Evolutionary conservation across 2,329 filamentous ascomycete species (phyloP), one percentile per base, ranked within the genome.

Genomic region (Beauveria brongniartii): DNA sequence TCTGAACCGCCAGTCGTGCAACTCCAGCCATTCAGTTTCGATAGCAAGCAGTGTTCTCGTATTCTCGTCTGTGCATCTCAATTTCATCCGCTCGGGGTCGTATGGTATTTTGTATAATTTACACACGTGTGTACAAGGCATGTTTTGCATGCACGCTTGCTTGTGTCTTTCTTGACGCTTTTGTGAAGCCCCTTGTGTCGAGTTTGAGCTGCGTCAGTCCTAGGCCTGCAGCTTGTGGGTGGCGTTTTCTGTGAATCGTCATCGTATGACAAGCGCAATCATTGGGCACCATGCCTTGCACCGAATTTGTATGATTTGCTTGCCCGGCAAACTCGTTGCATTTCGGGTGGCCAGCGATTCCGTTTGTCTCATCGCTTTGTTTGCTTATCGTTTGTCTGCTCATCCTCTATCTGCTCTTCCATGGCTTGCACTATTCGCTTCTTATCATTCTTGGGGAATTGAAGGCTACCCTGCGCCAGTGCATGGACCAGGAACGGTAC

Each of bases 401-500:
- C 40, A 4, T 8, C 37, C 9, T 30, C 41, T 14, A 6, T 28
- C n/a, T 44, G n/a, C 22, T 52, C 14, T 47, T 53, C 28, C n/a
- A 7, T 22, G n/a, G 48, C 61, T 28, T 51, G 37, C 1, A 67
- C 60, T 43, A 69, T 64, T 24, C 71, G 67, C 46, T 67, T 66
- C 68, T 77, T 73, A 47, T 80, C 76, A 14, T 69, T 64, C 0
- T 69, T 66, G 12, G 78, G 77, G 69, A 89, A 90, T 63, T 87
- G 80, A 6, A 74, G 75, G 4, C 82, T 81, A 0, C 89, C 89
- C 68, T 91, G 88, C 74, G 84, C 82, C 65, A 92, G 71, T 3
- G 88, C 87, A 67, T 82, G 78, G 40, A 92, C 80, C 47, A 92
- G 79, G 69, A 90, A 80, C 5, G 80, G 78, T 34, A 91, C 79